Conservation (phyloP, 1,284 basidiomycete genomes). For the Ustilago vetiveriae region DNA sequence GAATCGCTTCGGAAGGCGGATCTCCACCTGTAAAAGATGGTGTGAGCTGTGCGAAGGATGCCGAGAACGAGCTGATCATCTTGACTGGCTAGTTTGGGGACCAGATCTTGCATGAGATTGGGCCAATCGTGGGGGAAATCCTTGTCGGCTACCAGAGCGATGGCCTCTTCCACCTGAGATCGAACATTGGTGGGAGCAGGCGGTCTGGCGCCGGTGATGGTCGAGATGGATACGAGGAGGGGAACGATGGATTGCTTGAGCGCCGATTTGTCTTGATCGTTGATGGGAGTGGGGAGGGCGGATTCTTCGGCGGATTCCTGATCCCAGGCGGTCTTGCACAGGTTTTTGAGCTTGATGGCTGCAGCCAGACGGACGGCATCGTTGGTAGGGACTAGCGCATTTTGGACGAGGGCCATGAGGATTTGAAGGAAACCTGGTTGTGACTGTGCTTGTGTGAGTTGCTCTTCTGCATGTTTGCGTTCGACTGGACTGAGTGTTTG, state of each 20-base stretch:
- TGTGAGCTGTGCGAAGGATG: constrained; percentile 91
- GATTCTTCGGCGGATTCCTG: constrained; percentile 49
- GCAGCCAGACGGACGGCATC: constrained; percentile 60
- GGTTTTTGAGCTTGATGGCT: constrained; percentile 65
- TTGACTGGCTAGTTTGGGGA: constrained; percentile 76
- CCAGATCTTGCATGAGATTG: constrained; percentile 59
- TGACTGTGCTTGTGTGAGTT: constrained; percentile 53
- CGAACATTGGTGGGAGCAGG: constrained; percentile 54
- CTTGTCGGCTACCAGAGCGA: constrained; percentile 58
- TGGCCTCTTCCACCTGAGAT: constrained; percentile 60
- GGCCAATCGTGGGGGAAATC: constrained; percentile 64
- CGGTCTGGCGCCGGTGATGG: constrained; percentile 26
- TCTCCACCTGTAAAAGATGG: constrained; percentile 93
- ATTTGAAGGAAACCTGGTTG: constrained; percentile 59
- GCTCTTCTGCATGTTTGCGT: constrained; percentile 56
- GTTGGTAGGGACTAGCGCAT: constrained; percentile 26
- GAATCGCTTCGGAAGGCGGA: constrained; percentile 86
- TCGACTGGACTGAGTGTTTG: constrained; percentile 59
- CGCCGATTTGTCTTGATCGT: constrained; percentile 72
- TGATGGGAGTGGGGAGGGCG: constrained; percentile 9
- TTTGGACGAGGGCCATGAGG: constrained; percentile 59
- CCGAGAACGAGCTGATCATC: constrained; percentile 88
- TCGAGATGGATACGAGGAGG: constrained; percentile 79
- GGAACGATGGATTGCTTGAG: constrained; percentile 79
- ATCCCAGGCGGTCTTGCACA: constrained; percentile 63